Conservation (phyloP, 129 eudicot genomes). For the Helianthus annuus region HanXRQr2.0-SUNRISE NC_035440.2:90742575-90743074, state of each 20-base stretch:
- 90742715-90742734: conserved; percentile 81
- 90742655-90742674: conserved; percentile 13
- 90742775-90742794: conserved; percentile 98
- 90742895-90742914: background rate
- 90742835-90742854: background rate
- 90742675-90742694: conserved; percentile 99
- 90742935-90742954: background rate
- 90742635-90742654: background rate
- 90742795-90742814: conserved; percentile 99
- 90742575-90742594: background rate
- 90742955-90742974: conserved; percentile 88
- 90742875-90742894: background rate
- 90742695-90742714: conserved; percentile 99
- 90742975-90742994: conserved; percentile 94
- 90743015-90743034: conserved; percentile 93
- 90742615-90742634: background rate
- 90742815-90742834: background rate
- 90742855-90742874: background rate
- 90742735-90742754: conserved; percentile 84
- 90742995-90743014: conserved; percentile 94
- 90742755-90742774: conserved; percentile 93
- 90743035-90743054: conserved; percentile 4
- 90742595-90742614: background rate
- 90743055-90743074: background rate
- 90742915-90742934: background rate